Base-by-base conservation (phyloP, 306 rosid species). In the Fragaria iinumae region DNA sequence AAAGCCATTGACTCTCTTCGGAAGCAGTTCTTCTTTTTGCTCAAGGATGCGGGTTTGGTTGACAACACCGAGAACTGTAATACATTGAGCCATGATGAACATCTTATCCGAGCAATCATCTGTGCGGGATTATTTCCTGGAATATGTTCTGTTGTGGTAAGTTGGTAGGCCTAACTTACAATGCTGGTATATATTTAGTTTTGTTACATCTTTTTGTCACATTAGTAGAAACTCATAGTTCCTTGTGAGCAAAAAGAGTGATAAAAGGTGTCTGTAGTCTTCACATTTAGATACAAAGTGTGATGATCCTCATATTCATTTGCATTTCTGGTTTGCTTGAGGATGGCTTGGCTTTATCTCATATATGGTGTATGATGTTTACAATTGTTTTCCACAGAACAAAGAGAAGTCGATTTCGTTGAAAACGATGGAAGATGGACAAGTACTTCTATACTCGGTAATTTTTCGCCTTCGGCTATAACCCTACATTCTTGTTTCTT, bases 361-460 rank as follows among this genome's bases (percentile, higher is more conserved):
- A 25, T 60, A 4, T 4, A 36, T 76, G 43, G 11, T 76, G 34
- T 27, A 13, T 57, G 48, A 48, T 83, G 67, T 63, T 16, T 43
- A 29, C 75, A n/a, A 32, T 52, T 68, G 83, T 56, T 11, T 81
- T 66, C 56, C 60, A 79, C 96, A 92, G 99, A 90, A 91, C 88
- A 96, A 88, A 74, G 98, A 96, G 78, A 91, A 88, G 81, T 92
- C 98, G 1, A 87, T 90, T 76, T 65, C 83, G 34, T 74, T 96
- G 84, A 96, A 96, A 85, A 90, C 99, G 17, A 86, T 92, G 93
- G 97, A 96, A 86, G 99, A 96, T 79, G 99, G 99, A 27, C 96
- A 91, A 83, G 89, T 86, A 41, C 85, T 84, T 83, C 78, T 92
- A 11, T 81, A 73, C 69, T 75, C 76, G 48, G 84, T 83, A 62